phyloP scores from a whole-genome alignment of 169 alveolate species.

The Plasmodium sp. region DNA sequence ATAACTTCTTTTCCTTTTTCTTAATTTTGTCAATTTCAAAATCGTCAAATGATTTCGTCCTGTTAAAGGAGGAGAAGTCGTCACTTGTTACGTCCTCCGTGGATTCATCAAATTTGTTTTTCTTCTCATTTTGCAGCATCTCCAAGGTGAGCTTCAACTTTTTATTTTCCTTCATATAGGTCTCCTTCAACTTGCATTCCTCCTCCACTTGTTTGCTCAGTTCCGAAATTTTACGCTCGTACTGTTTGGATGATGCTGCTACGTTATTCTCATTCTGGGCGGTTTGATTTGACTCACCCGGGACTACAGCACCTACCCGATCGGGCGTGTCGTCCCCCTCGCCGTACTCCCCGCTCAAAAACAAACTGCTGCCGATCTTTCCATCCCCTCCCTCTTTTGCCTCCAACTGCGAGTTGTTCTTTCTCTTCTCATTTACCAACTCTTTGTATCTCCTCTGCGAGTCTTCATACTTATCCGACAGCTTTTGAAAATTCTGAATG shows the following conservation, averaged over 20 bases:
- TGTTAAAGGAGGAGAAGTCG: neutral
- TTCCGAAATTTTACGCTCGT: conserved; percentile 10
- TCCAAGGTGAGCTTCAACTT: conserved; percentile 28
- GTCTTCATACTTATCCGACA: conserved; percentile 55
- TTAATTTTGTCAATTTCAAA: conserved; percentile 32
- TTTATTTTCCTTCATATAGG: conserved; percentile 42
- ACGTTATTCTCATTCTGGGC: neutral
- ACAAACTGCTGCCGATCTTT: neutral
- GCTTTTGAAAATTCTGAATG: conserved; percentile 65
- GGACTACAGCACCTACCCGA: neutral
- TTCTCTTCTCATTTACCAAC: conserved; percentile 9
- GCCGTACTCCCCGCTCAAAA: neutral
- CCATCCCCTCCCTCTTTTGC: neutral
- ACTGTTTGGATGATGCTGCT: neutral
- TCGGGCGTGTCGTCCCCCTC: neutral
- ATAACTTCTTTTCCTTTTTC: neutral
- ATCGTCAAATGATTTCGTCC: conserved; percentile 63
- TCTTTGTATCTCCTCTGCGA: conserved; percentile 32
- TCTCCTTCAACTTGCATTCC: conserved; percentile 40
- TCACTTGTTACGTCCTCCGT: conserved; percentile 1
- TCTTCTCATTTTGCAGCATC: conserved; percentile 27
- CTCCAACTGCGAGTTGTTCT: neutral
- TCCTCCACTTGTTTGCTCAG: conserved; percentile 37
- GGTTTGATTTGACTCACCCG: neutral
- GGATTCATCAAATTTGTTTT: conserved; percentile 11